Evolutionary conservation across 202 grass and related monocot species (phyloP), one percentile per base, ranked within the genome.

Genomic region (Cymbopogon flexuosus): DNA sequence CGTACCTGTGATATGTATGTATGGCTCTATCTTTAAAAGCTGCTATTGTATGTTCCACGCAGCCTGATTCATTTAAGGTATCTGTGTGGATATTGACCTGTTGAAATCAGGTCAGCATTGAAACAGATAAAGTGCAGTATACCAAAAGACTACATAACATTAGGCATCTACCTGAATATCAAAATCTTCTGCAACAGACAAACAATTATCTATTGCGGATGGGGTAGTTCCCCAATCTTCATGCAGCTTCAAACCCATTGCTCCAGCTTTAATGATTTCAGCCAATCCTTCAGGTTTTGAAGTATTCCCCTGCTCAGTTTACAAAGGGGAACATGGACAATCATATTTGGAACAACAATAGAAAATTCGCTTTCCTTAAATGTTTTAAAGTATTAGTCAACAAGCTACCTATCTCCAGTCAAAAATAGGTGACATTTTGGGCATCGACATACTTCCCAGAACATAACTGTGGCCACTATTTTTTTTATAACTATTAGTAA

Each of bases 81-180:
- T 97, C 94, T 23, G 94, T 97, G 83, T 97, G 94, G 46, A 97
- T 97, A 87, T 97, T 97, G 39, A 94, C 94, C 94, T 97, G 88
- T 70, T 36, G 23, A 89, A 79, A 84, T 79, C 62, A 52, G 58
- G 81, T 77, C 51, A 83, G 52, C 27, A 83, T 84, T 60, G 63
- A 74, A 58, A 60, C 30, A 42, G 14, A 36, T 60, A 70, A 13
- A 58, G 2, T 4, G 10, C 14, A 4, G 8, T 58, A 67, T 57
- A 64, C 19, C 49, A 68, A 59, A 65, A 66, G 65, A 61, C 29
- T 42, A 54, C 13, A 84, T 68, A 83, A 69, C 79, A 45, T 36
- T 47, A 54, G 72, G 83, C 46, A 67, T 73, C 65, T 89, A 92
- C 94, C 79, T 94, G 91, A 79, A 97, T 80, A 85, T 94, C 94